Evolutionary conservation across 2,329 filamentous ascomycete genomes (phyloP).

Genomic region (Arthrobotrys pseudoclavata): DNA sequence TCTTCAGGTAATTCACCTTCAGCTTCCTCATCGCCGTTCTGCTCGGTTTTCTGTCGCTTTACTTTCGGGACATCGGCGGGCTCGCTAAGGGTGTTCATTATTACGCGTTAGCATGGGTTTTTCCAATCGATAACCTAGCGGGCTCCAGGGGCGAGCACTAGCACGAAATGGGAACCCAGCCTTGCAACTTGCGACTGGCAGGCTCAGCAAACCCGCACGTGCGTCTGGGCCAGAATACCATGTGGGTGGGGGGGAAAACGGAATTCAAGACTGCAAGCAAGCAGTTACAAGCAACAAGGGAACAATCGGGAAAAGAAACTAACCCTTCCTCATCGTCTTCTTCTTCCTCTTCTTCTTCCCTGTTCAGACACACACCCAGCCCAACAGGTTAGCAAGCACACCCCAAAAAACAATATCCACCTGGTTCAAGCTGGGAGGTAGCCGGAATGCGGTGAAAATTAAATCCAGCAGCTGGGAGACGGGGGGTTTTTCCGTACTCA

Average conservation of each 20-base stretch:
- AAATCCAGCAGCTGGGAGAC: slow-evolving; percentile 4
- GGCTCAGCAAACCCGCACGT: slow-evolving; percentile 13
- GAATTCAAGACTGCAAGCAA: slow-evolving; percentile 6
- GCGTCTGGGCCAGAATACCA: slow-evolving; percentile 10
- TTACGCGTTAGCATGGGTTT: slow-evolving; percentile 48
- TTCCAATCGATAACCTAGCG: slow-evolving; percentile 46
- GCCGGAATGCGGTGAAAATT: slow-evolving; percentile 16
- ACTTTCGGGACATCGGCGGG: slow-evolving; percentile 53
- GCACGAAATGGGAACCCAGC: slow-evolving; percentile 31
- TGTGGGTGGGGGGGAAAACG: slow-evolving; percentile 23
- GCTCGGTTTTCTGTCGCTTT: slow-evolving; percentile 56
- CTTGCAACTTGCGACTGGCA: slow-evolving; percentile 25
- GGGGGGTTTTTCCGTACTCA: slow-evolving; percentile 38
- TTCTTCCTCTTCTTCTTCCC: slow-evolving; percentile 49
- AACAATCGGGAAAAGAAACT: slow-evolving; percentile 25
- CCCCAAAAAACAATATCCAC: slow-evolving; percentile 2
- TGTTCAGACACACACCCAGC: slow-evolving; percentile 32
- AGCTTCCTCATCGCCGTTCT: slow-evolving; percentile 29
- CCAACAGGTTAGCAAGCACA: slow-evolving; percentile 30
- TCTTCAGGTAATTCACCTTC: slow-evolving; percentile 33
- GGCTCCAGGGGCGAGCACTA: slow-evolving; percentile 18
- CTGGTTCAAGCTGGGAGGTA: background rate
- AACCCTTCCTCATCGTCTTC: slow-evolving; percentile 56
- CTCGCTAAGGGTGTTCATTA: slow-evolving; percentile 30
- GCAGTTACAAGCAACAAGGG: background rate